Conservation (phyloP, 1,284 basidiomycete genomes). For the Salmacisia buchloeana region DNA sequence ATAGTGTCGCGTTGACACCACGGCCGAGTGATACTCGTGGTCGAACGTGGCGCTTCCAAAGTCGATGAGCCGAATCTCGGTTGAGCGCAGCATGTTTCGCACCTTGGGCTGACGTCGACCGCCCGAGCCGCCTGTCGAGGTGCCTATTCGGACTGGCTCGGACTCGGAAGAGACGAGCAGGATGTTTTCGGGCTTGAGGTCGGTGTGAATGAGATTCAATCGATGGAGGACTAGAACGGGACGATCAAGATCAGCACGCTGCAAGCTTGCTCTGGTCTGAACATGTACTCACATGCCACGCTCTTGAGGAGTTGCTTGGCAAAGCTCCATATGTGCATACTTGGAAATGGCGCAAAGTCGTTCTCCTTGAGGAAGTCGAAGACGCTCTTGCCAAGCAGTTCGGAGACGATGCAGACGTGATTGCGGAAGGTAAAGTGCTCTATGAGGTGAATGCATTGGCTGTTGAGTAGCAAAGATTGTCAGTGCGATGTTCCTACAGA, state of each 20-base stretch:
- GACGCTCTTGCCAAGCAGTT: conserved; percentile 92
- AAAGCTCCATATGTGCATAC: conserved; percentile 91
- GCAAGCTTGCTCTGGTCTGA: neutral
- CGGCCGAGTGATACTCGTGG: conserved; percentile 94
- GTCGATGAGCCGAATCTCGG: conserved; percentile 93
- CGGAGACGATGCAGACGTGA: conserved; percentile 96
- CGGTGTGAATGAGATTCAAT: conserved; percentile 88
- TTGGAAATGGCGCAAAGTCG: conserved; percentile 90
- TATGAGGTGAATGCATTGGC: conserved; percentile 95
- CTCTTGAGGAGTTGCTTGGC: conserved; percentile 85
- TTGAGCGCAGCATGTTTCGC: conserved; percentile 74
- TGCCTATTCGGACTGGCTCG: conserved; percentile 36
- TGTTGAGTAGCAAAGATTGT: conserved; percentile 49
- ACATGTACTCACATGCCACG: conserved; percentile 61
- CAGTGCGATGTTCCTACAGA: conserved; percentile 16
- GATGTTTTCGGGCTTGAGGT: conserved; percentile 83
- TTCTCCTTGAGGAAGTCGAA: conserved; percentile 99
- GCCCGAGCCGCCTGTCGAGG: conserved; percentile 25
- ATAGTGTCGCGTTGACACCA: conserved; percentile 96
- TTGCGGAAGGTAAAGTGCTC: conserved; percentile 95
- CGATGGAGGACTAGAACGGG: conserved; percentile 67
- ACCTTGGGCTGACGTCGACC: conserved; percentile 50
- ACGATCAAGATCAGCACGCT: neutral
- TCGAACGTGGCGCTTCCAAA: conserved; percentile 98
- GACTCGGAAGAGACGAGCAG: conserved; percentile 82